Evolutionary conservation across 2,329 filamentous ascomycete species (phyloP).

Genomic region (Cercospora canescens): DNA sequence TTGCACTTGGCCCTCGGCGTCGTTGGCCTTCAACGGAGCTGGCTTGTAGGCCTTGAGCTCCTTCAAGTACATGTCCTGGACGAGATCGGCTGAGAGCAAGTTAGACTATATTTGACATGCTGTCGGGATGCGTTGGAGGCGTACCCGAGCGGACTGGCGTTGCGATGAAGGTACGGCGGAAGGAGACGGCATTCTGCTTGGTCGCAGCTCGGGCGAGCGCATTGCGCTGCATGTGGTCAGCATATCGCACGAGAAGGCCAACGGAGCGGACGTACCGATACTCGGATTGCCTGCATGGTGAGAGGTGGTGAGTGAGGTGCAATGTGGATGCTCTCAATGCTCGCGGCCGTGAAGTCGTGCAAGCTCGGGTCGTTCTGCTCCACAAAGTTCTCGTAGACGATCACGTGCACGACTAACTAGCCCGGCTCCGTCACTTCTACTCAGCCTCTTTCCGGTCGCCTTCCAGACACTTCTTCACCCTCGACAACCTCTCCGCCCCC

Average conservation of each 20-base stretch:
- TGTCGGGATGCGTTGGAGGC: constrained; percentile 25
- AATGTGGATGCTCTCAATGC: constrained; percentile 2
- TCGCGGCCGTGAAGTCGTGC: constrained; percentile 5
- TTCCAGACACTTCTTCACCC: constrained; percentile 21
- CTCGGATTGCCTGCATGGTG: constrained; percentile 61
- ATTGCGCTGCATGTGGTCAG: constrained; percentile 53
- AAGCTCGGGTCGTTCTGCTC: constrained; percentile 7
- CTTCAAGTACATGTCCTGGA: constrained; percentile 96
- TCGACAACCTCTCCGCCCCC: constrained; percentile 20
- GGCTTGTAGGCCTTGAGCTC: constrained; percentile 96
- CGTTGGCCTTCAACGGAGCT: constrained; percentile 76
- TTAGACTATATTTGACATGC: neutral
- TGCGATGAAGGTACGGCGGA: constrained; percentile 64
- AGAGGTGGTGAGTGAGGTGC: constrained; percentile 4
- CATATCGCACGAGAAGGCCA: constrained; percentile 29
- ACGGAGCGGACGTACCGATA: constrained; percentile 50
- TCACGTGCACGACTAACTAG: neutral
- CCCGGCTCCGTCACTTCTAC: neutral
- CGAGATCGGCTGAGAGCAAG: constrained; percentile 73
- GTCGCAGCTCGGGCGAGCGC: constrained; percentile 61
- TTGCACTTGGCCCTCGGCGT: constrained; percentile 88
- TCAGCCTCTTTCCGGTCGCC: constrained; percentile 5
- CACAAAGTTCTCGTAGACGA: neutral
- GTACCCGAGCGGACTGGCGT: constrained; percentile 63
- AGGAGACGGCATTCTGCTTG: constrained; percentile 54